These are phyloP conservation scores for Hansenula lynferdii DNA, from an alignment of 1,139 yeast species.

Conservation along the genomic window DNA sequence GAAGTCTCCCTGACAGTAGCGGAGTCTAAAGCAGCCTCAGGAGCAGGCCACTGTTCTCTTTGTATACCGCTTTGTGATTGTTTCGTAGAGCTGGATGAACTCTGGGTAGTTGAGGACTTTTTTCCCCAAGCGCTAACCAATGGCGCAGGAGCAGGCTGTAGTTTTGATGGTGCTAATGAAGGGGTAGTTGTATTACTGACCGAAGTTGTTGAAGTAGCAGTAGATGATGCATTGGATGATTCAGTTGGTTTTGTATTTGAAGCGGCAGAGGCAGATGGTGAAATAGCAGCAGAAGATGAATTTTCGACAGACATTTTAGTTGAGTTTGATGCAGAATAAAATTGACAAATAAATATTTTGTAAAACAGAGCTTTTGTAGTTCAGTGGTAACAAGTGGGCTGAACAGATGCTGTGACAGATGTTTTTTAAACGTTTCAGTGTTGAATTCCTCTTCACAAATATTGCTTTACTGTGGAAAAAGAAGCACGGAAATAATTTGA, in stretches of 20 bases:
- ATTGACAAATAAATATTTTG: no score
- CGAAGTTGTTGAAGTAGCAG: constrained; percentile 5
- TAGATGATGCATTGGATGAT: background rate
- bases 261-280: constrained; percentile 1
- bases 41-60: constrained; percentile 19
- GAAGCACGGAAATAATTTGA: no score
- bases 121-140: constrained; percentile 25
- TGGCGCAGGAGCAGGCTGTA: constrained; percentile 28
- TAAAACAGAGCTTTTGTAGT: no score
- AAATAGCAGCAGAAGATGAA: background rate
- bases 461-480: no score
- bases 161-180: constrained; percentile 10
- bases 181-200: constrained; percentile 1
- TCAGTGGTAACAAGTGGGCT: no score
- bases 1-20: background rate
- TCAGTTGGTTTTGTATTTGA: background rate
- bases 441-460: no score
- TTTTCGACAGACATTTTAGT: background rate
- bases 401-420: no score
- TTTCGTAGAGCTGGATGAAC: background rate
- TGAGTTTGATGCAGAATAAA: background rate
- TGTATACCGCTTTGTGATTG: background rate
- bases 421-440: no score
- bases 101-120: constrained; percentile 2
- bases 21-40: constrained; percentile 8